These are phyloP conservation scores for Leptographium radiaticola DNA, from an alignment of 2,329 filamentous ascomycete genomes.

Conservation along the genomic window DNA sequence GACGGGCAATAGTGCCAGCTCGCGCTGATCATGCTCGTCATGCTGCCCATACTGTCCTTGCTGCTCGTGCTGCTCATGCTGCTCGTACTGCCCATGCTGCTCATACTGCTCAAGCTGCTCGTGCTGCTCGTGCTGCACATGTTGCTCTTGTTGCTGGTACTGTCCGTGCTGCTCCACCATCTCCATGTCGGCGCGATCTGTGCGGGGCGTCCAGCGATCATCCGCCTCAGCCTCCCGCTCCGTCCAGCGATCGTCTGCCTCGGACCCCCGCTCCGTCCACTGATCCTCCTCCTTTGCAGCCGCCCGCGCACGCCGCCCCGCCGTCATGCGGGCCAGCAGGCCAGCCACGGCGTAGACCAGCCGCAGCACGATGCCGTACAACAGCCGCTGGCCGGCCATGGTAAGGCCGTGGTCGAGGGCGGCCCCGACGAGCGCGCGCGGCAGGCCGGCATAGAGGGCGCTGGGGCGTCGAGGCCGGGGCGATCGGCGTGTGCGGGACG, in stretches of 20 bases:
- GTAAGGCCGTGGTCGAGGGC: conserved; percentile 80
- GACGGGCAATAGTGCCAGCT: neutral
- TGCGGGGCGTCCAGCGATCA: neutral
- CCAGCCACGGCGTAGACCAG: conserved; percentile 55
- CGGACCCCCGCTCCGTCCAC: neutral
- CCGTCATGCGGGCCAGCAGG: conserved; percentile 15
- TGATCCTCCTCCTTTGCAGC: neutral
- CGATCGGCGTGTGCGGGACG: neutral
- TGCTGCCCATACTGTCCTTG: neutral
- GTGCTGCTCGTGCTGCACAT: neutral
- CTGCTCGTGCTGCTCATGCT: neutral
- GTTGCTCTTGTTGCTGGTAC: neutral
- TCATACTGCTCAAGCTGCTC: neutral
- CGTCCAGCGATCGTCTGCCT: too few species aligned
- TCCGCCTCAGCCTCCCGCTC: too few species aligned
- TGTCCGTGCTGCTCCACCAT: neutral
- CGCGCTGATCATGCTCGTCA: neutral
- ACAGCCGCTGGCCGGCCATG: conserved; percentile 71
- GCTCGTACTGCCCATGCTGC: neutral
- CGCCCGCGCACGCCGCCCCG: neutral
- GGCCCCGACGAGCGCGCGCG: conserved; percentile 64
- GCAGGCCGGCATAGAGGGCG: conserved; percentile 64
- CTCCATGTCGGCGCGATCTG: neutral
- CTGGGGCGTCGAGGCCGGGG: conserved; percentile 30
- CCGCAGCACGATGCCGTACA: conserved; percentile 60